Percentiles rank a stretch among this genome's conserved stretches.
These are phyloP conservation scores for Trypanosoma avium DNA, from an alignment of 208 protist species.

Conservation along the genomic window DNA sequence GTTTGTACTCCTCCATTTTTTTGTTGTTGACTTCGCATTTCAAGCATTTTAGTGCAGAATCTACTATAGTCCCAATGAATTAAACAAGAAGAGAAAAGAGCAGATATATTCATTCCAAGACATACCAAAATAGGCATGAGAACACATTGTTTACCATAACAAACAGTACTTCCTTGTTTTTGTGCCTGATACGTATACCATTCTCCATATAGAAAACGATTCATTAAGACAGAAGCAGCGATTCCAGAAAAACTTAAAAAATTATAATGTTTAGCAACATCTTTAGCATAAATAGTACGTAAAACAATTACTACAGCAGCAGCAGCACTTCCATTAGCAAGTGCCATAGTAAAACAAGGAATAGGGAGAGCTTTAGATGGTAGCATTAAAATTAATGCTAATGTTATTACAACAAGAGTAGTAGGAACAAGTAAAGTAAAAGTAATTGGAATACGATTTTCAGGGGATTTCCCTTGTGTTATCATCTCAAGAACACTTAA, in stretches of 20 bases:
- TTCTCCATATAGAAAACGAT: conserved; percentile 69
- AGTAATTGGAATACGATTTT: conserved; percentile 30
- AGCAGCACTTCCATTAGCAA: conserved; percentile 66
- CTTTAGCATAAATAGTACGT: conserved; percentile 71
- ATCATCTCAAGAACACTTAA: conserved; percentile 28
- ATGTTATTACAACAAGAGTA: conserved; percentile 6
- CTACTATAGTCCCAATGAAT: conserved; percentile 23
- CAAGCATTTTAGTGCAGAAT: conserved; percentile 18
- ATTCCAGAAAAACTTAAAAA: conserved; percentile 55
- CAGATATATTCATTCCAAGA: conserved; percentile 9
- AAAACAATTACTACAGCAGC: conserved; percentile 73
- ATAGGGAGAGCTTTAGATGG: conserved; percentile 35
- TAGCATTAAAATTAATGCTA: conserved; percentile 18
- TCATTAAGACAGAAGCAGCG: conserved; percentile 52
- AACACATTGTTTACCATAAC: conserved; percentile 26
- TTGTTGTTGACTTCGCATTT: not conserved
- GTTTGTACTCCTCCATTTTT: too few relatives aligned
- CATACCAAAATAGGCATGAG: conserved; percentile 20
- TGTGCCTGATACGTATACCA: conserved; percentile 69
- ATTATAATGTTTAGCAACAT: conserved; percentile 83
- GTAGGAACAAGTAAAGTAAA: conserved; percentile 25
- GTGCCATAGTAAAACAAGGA: conserved; percentile 59
- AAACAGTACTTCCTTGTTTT: conserved; percentile 51
- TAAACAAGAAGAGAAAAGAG: not conserved
- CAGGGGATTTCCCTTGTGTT: conserved; percentile 15